Conservation (phyloP, 768 basidiomycete species). For the Suillus paluster region DNA sequence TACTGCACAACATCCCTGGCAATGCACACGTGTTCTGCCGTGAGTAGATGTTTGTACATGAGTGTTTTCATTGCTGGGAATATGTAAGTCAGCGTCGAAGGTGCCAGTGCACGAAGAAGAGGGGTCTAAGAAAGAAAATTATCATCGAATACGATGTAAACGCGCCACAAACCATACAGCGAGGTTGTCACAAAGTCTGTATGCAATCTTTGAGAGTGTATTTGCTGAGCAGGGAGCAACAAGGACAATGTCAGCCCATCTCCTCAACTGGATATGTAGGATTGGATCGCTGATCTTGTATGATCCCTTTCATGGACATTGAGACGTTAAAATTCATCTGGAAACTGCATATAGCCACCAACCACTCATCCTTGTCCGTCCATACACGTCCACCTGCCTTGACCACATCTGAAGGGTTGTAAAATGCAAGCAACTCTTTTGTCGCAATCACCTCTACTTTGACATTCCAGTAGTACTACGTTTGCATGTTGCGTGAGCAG, state of each 20-base stretch:
- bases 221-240: conserved; percentile 98
- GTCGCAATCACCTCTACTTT: conserved; percentile 86
- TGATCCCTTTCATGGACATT: conserved; percentile 50
- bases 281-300: conserved; percentile 89
- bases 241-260: conserved; percentile 96
- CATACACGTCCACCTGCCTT: conserved; percentile 68
- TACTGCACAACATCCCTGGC: conserved; percentile 81
- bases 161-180: conserved; percentile 47
- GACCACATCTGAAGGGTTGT: conserved; percentile 55
- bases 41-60: conserved; percentile 96
- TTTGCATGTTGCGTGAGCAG: background rate
- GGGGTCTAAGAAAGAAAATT: conserved; percentile 54
- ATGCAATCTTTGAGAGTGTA: conserved; percentile 90
- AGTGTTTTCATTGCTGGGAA: conserved; percentile 99
- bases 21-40: conserved; percentile 77
- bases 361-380: conserved; percentile 94
- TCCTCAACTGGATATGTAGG: conserved; percentile 90
- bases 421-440: conserved; percentile 79
- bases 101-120: conserved; percentile 81
- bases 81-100: conserved; percentile 83
- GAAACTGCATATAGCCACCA: conserved; percentile 51
- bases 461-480: conserved; percentile 74
- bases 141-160: too few relatives aligned
- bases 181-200: conserved; percentile 89
- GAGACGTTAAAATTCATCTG: background rate